phyloP scores from a whole-genome alignment of 2,329 filamentous ascomycete species.

The Aspergillus vadensis region DNA sequence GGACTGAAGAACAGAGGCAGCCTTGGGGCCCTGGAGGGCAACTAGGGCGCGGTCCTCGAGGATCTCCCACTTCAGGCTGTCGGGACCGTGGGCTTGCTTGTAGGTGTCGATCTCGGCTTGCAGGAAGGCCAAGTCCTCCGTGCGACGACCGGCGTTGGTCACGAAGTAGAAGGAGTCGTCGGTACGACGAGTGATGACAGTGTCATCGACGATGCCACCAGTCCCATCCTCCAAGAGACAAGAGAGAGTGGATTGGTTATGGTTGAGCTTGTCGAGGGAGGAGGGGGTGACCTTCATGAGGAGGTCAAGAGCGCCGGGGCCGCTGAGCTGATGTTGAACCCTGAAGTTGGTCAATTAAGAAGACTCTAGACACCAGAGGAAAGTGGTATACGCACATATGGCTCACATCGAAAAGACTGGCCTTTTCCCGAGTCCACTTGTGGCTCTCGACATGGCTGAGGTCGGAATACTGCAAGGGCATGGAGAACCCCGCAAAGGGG shows the following conservation, averaged over 20 bases:
- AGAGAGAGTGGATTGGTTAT: slow-evolving; percentile 78
- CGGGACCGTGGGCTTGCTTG: slow-evolving; percentile 54
- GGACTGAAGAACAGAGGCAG: slow-evolving; percentile 67
- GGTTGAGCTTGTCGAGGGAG: slow-evolving; percentile 63
- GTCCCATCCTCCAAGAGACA: slow-evolving; percentile 75
- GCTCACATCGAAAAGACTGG: slow-evolving; percentile 91
- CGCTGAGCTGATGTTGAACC: slow-evolving; percentile 81
- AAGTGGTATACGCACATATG: slow-evolving; percentile 73
- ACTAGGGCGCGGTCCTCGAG: slow-evolving; percentile 75
- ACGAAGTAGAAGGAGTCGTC: slow-evolving; percentile 84
- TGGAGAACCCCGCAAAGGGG: slow-evolving; percentile 88
- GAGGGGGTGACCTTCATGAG: slow-evolving; percentile 83
- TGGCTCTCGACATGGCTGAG: slow-evolving; percentile 82
- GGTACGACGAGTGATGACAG: slow-evolving; percentile 79
- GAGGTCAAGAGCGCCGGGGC: slow-evolving; percentile 77
- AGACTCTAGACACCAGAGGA: neutral
- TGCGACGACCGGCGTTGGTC: slow-evolving; percentile 88
- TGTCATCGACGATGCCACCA: slow-evolving; percentile 94
- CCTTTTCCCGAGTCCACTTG: slow-evolving; percentile 82
- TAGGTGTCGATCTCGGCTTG: slow-evolving; percentile 66
- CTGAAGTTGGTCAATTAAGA: slow-evolving; percentile 34
- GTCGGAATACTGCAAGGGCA: slow-evolving; percentile 86
- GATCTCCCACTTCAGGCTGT: slow-evolving; percentile 67
- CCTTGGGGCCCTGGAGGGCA: slow-evolving; percentile 84
- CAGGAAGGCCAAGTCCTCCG: slow-evolving; percentile 83